Conservation (phyloP, 1,139 yeast genomes). For the Suhomyces yuchorum region DNA sequence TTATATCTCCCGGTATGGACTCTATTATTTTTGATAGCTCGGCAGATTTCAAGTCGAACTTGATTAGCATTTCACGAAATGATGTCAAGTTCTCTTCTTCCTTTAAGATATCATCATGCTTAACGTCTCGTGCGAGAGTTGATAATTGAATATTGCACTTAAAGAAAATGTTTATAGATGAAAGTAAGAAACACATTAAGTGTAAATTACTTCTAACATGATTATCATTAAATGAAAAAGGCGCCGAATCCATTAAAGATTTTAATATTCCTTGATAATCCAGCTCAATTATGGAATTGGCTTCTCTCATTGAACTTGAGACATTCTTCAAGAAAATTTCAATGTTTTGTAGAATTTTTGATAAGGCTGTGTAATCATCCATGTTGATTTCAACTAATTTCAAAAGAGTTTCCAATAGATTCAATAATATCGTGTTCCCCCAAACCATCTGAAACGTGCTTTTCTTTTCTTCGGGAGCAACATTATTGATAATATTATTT, state of each 20-base stretch:
- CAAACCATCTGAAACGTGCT: background rate
- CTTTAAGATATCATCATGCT: background rate
- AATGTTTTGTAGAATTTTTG: background rate
- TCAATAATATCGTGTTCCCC: background rate
- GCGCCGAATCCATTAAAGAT: background rate
- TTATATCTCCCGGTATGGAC: background rate
- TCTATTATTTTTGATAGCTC: background rate
- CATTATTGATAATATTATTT: background rate
- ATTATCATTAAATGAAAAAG: background rate
- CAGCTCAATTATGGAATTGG: background rate
- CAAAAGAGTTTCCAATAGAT: background rate
- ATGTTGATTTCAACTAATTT: background rate
- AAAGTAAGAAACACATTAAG: background rate
- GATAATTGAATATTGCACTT: background rate
- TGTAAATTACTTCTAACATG: background rate
- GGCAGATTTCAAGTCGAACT: background rate
- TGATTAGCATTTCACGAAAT: background rate
- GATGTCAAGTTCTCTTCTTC: background rate
- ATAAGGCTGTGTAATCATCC: background rate
- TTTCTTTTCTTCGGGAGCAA: background rate
- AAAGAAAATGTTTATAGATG: background rate
- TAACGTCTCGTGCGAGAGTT: background rate
- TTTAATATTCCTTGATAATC: background rate
- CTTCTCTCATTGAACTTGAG: background rate
- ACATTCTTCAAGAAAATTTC: background rate